Conservation (phyloP, 805 yeast genomes). For the Lachancea meyersii region DNA sequence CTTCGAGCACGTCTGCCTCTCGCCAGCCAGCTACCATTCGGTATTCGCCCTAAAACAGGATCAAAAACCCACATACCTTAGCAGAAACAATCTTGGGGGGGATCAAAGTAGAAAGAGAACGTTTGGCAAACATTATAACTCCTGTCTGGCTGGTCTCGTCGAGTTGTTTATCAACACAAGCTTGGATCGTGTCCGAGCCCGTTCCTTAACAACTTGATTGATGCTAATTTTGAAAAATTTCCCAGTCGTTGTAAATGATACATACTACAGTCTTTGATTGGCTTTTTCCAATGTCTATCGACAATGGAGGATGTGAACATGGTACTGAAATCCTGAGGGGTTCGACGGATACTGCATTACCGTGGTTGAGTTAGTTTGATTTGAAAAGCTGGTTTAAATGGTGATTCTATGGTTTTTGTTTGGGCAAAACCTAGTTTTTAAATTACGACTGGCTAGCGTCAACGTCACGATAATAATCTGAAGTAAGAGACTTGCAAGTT, state of each 20-base stretch:
- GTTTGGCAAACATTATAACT: conserved; percentile 61
- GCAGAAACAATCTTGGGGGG: conserved; percentile 99
- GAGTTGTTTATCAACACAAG: neutral
- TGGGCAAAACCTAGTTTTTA: too few species aligned
- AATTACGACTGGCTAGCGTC: too few species aligned
- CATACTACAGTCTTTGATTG: neutral
- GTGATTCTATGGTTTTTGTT: too few species aligned
- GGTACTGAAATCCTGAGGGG: too few species aligned
- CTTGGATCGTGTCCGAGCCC: too few species aligned
- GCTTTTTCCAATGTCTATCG: neutral
- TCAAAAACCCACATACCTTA: conserved; percentile 49
- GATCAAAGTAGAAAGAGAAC: conserved; percentile 89
- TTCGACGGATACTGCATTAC: too few species aligned
- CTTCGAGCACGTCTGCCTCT: too few species aligned
- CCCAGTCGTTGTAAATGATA: neutral
- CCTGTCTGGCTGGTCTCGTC: neutral
- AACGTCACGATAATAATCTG: too few species aligned
- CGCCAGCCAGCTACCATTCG: neutral
- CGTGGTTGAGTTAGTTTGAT: too few species aligned
- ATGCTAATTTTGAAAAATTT: neutral
- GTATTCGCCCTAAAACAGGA: neutral
- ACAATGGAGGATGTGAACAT: too few species aligned
- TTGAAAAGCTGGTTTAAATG: too few species aligned
- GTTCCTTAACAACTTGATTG: neutral
- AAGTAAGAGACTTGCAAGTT: too few species aligned